Conservation (phyloP, 352 stramenopile species). For the Globisporangium splendens region DNA sequence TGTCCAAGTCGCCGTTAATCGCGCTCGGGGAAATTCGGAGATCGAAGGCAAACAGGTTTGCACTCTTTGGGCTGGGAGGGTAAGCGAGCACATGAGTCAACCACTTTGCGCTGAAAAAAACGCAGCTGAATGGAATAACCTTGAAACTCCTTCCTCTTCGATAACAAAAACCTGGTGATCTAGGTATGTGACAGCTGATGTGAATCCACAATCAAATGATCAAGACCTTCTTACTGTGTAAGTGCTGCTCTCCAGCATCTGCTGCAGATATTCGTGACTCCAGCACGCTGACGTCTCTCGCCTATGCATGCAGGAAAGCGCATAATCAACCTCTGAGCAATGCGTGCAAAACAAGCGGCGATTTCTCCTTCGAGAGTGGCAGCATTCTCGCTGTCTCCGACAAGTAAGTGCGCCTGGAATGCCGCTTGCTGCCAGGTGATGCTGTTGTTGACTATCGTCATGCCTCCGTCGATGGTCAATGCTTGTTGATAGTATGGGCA, state of each 20-base stretch:
- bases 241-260: background rate
- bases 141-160: no score
- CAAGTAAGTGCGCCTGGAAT: constrained; percentile 37
- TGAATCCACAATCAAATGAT: constrained; percentile 19
- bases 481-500: constrained; percentile 28
- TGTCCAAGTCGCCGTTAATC: constrained; percentile 42
- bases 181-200: constrained; percentile 38
- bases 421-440: no score
- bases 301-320: constrained; percentile 5
- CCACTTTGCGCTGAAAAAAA: constrained; percentile 1
- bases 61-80: constrained; percentile 65
- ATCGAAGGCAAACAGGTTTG: constrained; percentile 40
- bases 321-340: constrained; percentile 8
- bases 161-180: background rate
- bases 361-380: constrained; percentile 53
- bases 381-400: constrained; percentile 64
- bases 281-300: no score
- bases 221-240: constrained; percentile 23
- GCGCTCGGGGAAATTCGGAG: constrained; percentile 54
- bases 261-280: no score
- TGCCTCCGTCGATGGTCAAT: background rate
- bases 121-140: no score
- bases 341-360: constrained; percentile 74
- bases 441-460: background rate
- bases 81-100: constrained; percentile 17